Evolutionary conservation across 2,329 filamentous ascomycete genomes (phyloP).

Genomic region (Ophiocordyceps robertsii): DNA sequence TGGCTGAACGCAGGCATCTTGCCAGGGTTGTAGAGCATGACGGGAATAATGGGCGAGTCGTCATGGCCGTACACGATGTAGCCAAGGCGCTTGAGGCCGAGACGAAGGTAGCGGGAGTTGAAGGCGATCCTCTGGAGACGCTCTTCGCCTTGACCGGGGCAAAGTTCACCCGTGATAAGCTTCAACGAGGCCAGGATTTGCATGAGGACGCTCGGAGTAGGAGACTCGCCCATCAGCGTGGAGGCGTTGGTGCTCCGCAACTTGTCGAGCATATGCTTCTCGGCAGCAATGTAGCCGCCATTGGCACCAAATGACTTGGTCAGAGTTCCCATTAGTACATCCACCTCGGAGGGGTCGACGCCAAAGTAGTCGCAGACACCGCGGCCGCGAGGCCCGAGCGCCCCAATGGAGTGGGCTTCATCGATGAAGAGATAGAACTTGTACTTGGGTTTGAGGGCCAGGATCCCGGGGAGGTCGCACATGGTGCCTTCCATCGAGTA

Average conservation of each 20-base stretch:
- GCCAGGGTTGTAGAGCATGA: constrained; percentile 93
- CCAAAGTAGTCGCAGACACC: constrained; percentile 97
- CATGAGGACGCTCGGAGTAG: constrained; percentile 73
- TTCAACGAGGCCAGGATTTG: constrained; percentile 81
- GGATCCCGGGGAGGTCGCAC: constrained; percentile 86
- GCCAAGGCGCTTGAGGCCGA: constrained; percentile 90
- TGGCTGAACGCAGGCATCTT: constrained; percentile 98
- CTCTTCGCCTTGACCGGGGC: constrained; percentile 87
- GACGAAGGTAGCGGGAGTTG: constrained; percentile 95
- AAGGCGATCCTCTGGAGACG: constrained; percentile 91
- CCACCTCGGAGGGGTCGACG: constrained; percentile 74
- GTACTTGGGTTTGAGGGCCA: constrained; percentile 85
- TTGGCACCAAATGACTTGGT: constrained; percentile 99
- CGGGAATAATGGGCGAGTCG: constrained; percentile 90
- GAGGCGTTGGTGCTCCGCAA: constrained; percentile 76
- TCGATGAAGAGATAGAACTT: constrained; percentile 95
- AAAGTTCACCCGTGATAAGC: constrained; percentile 79
- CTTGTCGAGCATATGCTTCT: constrained; percentile 86
- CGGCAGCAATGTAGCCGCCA: constrained; percentile 84
- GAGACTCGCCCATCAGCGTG: constrained; percentile 76
- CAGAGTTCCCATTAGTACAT: constrained; percentile 95
- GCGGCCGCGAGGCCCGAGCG: constrained; percentile 73
- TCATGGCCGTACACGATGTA: constrained; percentile 97
- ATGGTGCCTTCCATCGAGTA: constrained; percentile 99
- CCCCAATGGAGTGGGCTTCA: constrained; percentile 91